Percentiles rank a stretch among this genome's conserved stretches.
Conservation (phyloP, 176 grass and related monocot genomes). For the Poa annua region DNA sequence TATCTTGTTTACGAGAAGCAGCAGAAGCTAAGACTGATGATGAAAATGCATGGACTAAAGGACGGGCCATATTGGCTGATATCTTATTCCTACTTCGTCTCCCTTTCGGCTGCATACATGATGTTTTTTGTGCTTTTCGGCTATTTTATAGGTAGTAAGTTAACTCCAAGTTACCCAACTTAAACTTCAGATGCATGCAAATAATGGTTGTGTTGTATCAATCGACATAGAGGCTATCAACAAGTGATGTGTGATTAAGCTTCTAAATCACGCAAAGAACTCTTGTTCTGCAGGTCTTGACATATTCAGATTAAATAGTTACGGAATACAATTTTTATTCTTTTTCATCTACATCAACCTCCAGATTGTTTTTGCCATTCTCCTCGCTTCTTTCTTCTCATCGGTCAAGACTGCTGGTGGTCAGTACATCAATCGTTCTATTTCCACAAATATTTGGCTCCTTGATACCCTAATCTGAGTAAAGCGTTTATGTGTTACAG, state of each 20-base stretch:
- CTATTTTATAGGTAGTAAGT: conserved; percentile 56
- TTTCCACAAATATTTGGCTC: not conserved
- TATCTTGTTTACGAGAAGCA: conserved; percentile 71
- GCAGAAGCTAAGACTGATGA: conserved; percentile 69
- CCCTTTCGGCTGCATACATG: conserved; percentile 56
- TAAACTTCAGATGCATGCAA: not conserved
- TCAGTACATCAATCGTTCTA: conserved; percentile 15
- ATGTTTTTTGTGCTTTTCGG: conserved; percentile 60
- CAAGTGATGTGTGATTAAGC: not conserved
- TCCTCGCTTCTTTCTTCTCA: conserved; percentile 64
- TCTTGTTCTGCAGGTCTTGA: conserved; percentile 53
- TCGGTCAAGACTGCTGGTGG: conserved; percentile 54
- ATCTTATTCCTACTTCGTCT: conserved; percentile 60
- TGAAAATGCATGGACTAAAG: conserved; percentile 76
- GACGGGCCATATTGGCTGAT: conserved; percentile 65
- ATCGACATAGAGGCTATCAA: not conserved
- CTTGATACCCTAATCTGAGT: conserved; percentile 16
- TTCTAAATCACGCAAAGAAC: not conserved
- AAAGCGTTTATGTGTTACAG: conserved; percentile 35
- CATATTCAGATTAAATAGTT: conserved; percentile 67
- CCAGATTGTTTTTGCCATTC: conserved; percentile 60
- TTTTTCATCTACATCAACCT: conserved; percentile 67
- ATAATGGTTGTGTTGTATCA: not conserved
- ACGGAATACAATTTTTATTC: conserved; percentile 62
- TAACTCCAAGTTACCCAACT: not conserved